A percentile compares a stretch with the other conserved stretches of the same genome.
phyloP scores from a whole-genome alignment of 257 asterid species.

The Osmanthus fragrans region DNA sequence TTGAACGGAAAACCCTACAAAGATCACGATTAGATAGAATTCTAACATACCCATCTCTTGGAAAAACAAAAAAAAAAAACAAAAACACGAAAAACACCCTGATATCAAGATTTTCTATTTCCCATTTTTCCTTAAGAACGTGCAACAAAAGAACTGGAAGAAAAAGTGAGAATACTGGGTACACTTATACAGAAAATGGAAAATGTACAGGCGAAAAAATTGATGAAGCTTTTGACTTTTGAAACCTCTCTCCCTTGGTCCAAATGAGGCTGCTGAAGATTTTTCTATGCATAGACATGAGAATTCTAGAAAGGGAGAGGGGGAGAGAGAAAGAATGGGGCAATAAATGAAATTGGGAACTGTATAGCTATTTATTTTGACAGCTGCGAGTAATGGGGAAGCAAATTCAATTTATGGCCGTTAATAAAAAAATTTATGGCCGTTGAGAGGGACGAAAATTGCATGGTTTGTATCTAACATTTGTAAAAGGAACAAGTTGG shows the following conservation, averaged over 20 bases:
- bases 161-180: not conserved
- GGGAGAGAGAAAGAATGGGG: not conserved
- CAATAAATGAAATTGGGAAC: not conserved
- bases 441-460: not conserved
- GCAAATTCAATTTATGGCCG: too few relatives aligned
- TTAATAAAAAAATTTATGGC: too few relatives aligned
- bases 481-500: not conserved
- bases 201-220: constrained; percentile 1
- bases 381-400: not conserved
- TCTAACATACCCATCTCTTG: constrained; percentile 40
- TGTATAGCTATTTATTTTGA: not conserved
- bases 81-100: constrained; percentile 11
- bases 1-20: constrained; percentile 29
- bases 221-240: constrained; percentile 25
- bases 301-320: not conserved
- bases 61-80: not conserved
- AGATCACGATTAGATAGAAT: constrained; percentile 28
- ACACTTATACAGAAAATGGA: not conserved
- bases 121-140: constrained; percentile 13
- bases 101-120: constrained; percentile 16
- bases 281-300: not conserved
- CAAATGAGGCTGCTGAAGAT: constrained; percentile 31
- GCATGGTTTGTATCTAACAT: not conserved
- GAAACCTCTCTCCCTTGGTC: constrained; percentile 25
- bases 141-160: not conserved